Conservation (phyloP, 768 basidiomycete genomes). For the Austroboletus eburneus region DNA sequence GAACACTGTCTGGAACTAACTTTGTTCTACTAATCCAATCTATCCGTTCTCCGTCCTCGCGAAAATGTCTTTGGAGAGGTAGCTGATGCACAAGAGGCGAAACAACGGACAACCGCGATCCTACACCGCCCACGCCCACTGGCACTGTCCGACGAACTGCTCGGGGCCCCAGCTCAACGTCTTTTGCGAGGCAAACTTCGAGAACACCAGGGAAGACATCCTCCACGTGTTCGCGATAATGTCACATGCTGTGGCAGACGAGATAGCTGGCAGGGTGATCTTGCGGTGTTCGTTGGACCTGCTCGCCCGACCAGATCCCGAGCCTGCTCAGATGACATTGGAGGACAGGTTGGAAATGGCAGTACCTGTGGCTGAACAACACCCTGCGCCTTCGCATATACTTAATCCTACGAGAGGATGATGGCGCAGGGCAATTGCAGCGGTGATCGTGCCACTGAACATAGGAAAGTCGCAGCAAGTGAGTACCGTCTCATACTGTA, state of each 20-base stretch:
- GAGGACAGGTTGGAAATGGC: slow-evolving; percentile 40
- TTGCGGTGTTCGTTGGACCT: slow-evolving; percentile 43
- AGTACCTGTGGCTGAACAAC: slow-evolving; percentile 35
- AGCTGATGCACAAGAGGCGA: slow-evolving; percentile 34
- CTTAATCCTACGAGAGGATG: slow-evolving; percentile 35
- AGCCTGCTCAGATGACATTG: slow-evolving; percentile 22
- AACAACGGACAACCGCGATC: slow-evolving; percentile 24
- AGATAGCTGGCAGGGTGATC: slow-evolving; percentile 39
- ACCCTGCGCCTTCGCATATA: slow-evolving; percentile 26
- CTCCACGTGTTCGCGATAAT: slow-evolving; percentile 42
- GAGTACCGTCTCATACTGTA: slow-evolving; percentile 32
- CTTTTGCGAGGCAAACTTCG: slow-evolving; percentile 30
- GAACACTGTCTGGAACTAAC: no score
- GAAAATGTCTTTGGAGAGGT: slow-evolving; percentile 38
- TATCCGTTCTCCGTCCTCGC: slow-evolving; percentile 27
- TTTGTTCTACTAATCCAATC: no score
- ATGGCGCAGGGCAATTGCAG: slow-evolving; percentile 45
- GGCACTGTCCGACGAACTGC: slow-evolving; percentile 40
- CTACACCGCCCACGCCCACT: slow-evolving; percentile 32
- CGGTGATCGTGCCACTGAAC: slow-evolving; percentile 34
- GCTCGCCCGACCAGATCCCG: slow-evolving; percentile 20
- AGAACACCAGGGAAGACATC: slow-evolving; percentile 7
- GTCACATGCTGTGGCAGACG: slow-evolving; percentile 52
- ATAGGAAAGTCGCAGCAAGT: slow-evolving; percentile 29
- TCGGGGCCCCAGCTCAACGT: slow-evolving; percentile 43